Percentiles rank a stretch among this genome's conserved stretches.
Evolutionary conservation across 2,329 filamentous ascomycete species (phyloP).

Genomic region (Aaosphaeria pasadenensis): DNA sequence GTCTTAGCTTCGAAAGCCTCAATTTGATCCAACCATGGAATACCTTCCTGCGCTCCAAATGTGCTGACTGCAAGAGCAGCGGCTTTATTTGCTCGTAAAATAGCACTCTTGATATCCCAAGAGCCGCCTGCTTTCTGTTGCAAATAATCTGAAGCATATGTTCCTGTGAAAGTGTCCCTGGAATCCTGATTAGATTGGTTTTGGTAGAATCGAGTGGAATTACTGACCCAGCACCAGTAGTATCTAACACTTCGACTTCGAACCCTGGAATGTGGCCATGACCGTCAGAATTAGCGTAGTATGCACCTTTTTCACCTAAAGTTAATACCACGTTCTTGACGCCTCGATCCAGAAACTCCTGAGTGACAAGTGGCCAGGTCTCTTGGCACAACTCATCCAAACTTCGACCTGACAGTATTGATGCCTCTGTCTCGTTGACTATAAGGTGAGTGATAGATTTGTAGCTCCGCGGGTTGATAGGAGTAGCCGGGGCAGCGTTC

Average conservation of each 20-base stretch:
- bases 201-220: neutral
- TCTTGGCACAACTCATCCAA: neutral
- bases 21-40: slow-evolving; percentile 2
- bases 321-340: slow-evolving; percentile 2
- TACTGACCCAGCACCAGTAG: slow-evolving; percentile 1
- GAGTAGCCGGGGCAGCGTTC: neutral
- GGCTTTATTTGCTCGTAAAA: neutral
- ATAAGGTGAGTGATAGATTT: neutral
- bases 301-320: neutral
- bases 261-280: neutral
- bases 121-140: neutral
- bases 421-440: neutral
- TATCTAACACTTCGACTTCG: neutral
- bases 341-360: neutral
- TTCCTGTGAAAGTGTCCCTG: neutral
- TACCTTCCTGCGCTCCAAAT: slow-evolving; percentile 1
- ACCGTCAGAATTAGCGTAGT: neutral
- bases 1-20: neutral
- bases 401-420: neutral
- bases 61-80: neutral
- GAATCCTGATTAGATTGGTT: neutral
- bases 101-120: neutral
- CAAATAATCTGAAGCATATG: slow-evolving; percentile 1
- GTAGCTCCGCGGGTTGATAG: neutral
- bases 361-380: neutral